These are phyloP conservation scores for Trichoderma endophyticum DNA, from an alignment of 2,329 filamentous ascomycete species.

Conservation along the genomic window DNA sequence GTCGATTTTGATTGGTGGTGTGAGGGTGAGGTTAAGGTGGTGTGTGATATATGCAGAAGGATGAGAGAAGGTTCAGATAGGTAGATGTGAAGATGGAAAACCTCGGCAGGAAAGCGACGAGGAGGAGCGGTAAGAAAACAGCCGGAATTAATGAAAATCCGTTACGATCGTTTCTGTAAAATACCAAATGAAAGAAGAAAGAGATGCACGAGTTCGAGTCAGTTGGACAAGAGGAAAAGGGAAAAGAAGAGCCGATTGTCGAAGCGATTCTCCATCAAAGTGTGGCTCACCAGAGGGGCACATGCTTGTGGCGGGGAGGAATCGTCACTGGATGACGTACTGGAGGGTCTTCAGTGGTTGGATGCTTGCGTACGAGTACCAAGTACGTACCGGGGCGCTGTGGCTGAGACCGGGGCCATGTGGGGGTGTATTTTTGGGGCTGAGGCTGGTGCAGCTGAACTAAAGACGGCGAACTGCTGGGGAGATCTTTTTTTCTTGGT, in stretches of 20 bases:
- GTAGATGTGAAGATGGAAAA: not conserved
- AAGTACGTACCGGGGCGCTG: not conserved
- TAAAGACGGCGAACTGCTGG: not conserved
- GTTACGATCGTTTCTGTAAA: not conserved
- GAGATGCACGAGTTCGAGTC: not conserved
- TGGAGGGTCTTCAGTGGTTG: not conserved
- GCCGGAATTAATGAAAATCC: not conserved
- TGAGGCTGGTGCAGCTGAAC: not conserved
- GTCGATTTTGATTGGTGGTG: not conserved
- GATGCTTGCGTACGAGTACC: not conserved
- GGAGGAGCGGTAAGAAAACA: not conserved
- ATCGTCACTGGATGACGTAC: conserved; percentile 16
- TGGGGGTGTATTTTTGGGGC: not conserved
- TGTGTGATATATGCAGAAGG: not conserved
- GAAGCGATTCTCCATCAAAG: not conserved
- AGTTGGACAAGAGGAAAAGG: not conserved
- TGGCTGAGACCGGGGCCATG: conserved; percentile 8
- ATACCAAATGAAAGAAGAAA: not conserved
- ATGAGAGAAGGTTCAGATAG: not conserved
- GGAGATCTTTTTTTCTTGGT: no score
- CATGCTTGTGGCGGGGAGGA: conserved; percentile 11
- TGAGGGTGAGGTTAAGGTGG: not conserved
- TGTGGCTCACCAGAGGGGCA: not conserved
- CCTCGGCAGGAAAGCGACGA: not conserved
- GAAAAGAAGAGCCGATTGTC: not conserved